Evolutionary conservation across 1,284 basidiomycete species (phyloP).

Genomic region (Limonomyces culmigenus): DNA sequence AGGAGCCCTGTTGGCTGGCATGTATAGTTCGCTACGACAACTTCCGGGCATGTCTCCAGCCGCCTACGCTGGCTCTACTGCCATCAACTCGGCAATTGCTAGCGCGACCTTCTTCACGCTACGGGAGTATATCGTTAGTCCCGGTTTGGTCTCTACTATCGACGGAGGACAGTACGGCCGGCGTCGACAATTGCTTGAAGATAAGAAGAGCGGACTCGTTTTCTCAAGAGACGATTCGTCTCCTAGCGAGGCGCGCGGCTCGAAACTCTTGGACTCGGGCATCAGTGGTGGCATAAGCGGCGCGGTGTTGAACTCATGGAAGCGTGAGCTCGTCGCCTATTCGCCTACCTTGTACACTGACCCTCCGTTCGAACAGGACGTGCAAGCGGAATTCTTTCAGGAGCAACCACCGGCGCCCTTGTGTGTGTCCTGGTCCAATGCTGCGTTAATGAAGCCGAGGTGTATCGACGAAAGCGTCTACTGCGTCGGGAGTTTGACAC

Average conservation of each 20-base stretch:
- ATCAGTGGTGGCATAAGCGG: slow-evolving; percentile 49
- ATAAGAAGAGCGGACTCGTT: slow-evolving; percentile 7
- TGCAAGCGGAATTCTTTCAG: slow-evolving; percentile 26
- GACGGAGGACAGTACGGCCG: slow-evolving; percentile 16
- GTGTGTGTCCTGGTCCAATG: slow-evolving; percentile 42
- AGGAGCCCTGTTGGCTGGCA: slow-evolving; percentile 33
- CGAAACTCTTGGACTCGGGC: slow-evolving; percentile 43
- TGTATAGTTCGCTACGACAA: slow-evolving; percentile 31
- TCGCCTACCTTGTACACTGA: slow-evolving; percentile 1
- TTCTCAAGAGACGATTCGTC: slow-evolving; percentile 17
- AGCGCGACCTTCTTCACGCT: slow-evolving; percentile 54
- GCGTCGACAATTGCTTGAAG: slow-evolving; percentile 19
- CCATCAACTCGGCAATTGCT: slow-evolving; percentile 47
- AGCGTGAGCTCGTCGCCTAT: slow-evolving; percentile 10
- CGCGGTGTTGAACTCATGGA: slow-evolving; percentile 27
- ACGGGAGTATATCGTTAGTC: slow-evolving; percentile 48
- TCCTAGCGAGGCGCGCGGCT: slow-evolving; percentile 34
- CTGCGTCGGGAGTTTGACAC: background rate
- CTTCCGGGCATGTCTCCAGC: slow-evolving; percentile 17
- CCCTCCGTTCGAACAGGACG: slow-evolving; percentile 19
- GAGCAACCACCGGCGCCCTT: slow-evolving; percentile 33
- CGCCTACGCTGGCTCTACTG: slow-evolving; percentile 30
- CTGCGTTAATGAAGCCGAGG: slow-evolving; percentile 42
- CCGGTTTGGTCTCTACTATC: slow-evolving; percentile 25
- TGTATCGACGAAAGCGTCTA: slow-evolving; percentile 12